A percentile compares a stretch with the other conserved stretches of the same genome.
These are phyloP conservation scores for Trebouxia sp. DNA, from an alignment of 139 green algal genomes.

Conservation along the genomic window DNA sequence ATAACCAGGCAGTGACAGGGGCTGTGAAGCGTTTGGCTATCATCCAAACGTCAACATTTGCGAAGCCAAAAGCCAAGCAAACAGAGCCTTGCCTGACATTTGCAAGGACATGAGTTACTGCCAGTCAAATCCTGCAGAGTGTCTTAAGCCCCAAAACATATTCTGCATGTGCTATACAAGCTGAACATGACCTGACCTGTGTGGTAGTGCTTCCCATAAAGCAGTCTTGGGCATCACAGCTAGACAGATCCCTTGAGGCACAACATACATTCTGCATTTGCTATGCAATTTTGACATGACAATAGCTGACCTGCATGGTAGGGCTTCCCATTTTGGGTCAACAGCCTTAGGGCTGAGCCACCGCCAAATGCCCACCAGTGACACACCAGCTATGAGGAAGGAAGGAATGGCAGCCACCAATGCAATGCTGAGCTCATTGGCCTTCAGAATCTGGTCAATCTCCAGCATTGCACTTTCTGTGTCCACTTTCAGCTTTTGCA, in stretches of 20 bases:
- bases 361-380: constrained; percentile 35
- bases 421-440: constrained; percentile 88
- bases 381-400: constrained; percentile 57
- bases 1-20: not conserved
- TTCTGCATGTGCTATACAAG: not conserved
- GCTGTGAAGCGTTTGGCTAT: not conserved
- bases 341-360: constrained; percentile 57
- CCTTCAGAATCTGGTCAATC: constrained; percentile 80
- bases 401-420: constrained; percentile 76
- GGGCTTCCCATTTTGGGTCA: constrained; percentile 60
- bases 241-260: not conserved
- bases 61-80: not conserved
- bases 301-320: constrained; percentile 48
- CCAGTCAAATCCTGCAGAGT: not conserved
- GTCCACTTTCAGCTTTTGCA: constrained; percentile 92
- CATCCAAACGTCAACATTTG: too few species aligned
- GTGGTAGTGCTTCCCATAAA: not conserved
- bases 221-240: not conserved
- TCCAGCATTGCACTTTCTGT: constrained; percentile 91
- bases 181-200: not conserved
- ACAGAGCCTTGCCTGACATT: not conserved
- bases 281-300: not conserved
- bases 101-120: not conserved
- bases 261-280: not conserved
- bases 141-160: not conserved